Percentiles rank a stretch among this genome's conserved stretches.
Conservation (phyloP, 192 early-diverging fungal species). For the Endogone sp. region DNA sequence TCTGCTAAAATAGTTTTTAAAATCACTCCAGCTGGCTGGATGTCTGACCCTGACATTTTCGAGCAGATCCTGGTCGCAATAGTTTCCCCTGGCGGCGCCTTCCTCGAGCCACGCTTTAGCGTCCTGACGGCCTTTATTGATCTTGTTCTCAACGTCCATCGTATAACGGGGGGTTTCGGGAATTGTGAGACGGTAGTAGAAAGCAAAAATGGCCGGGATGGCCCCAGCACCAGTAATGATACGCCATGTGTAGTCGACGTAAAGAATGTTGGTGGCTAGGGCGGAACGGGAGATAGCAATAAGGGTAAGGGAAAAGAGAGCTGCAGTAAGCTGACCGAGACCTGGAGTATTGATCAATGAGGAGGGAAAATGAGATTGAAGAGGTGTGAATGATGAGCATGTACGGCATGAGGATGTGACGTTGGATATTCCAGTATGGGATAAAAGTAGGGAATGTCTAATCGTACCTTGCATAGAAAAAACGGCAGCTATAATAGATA, state of each 20-base stretch:
- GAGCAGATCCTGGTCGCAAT: slow-evolving; percentile 2
- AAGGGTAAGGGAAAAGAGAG: slow-evolving; percentile 61
- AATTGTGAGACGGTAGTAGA: slow-evolving; percentile 85
- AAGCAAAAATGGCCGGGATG: slow-evolving; percentile 72
- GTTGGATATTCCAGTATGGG: too few relatives aligned
- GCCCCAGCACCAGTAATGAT: slow-evolving; percentile 65
- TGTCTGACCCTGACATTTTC: not conserved
- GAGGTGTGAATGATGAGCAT: too few relatives aligned
- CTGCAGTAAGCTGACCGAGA: slow-evolving; percentile 72
- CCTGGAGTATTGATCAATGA: too few relatives aligned
- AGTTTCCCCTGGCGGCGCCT: slow-evolving; percentile 5
- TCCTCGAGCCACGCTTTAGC: slow-evolving; percentile 20
- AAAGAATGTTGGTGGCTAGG: slow-evolving; percentile 51
- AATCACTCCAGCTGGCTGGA: slow-evolving; percentile 31
- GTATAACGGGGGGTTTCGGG: slow-evolving; percentile 86
- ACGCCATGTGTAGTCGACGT: slow-evolving; percentile 86
- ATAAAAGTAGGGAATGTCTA: too few relatives aligned
- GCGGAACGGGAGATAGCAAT: slow-evolving; percentile 55
- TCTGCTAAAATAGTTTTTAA: slow-evolving; percentile 55
- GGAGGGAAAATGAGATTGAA: too few relatives aligned
- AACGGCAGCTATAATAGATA: slow-evolving; percentile 43
- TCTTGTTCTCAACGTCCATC: slow-evolving; percentile 36
- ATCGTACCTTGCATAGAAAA: slow-evolving; percentile 90
- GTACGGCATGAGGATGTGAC: too few relatives aligned
- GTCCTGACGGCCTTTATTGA: slow-evolving; percentile 24